Base-by-base conservation (phyloP, 768 basidiomycete genomes). In the Podaxis sp. region DNA sequence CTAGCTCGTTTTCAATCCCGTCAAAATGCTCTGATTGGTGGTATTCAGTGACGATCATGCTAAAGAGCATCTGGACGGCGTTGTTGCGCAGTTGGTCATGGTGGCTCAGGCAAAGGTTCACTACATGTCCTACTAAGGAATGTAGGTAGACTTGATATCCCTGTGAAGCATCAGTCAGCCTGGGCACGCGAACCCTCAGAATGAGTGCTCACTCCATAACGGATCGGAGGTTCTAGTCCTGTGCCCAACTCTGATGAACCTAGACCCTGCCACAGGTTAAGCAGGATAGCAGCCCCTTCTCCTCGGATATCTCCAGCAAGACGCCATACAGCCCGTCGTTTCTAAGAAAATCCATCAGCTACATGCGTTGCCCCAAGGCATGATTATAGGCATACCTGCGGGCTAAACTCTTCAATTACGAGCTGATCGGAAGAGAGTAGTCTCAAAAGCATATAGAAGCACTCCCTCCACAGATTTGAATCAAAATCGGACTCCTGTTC, bases 251-350 rank as follows among this genome's bases (percentile, higher is more conserved):
- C 87, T 5, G 87, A 84, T 84, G 88, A 90, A 3, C 89, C 92
- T 22, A 99, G 81, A 1, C 91, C 86, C 68, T 91, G 86, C 96
- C 96, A 99, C 4, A 96, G 77, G 36, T 82, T 86, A 15, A 90
- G 74, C 50, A 98, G 74, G 60, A 96, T 87, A 5, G 84, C 78
- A 1, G 95, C 90, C 15, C 95, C 96, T 73, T 96, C 92, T 10
- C 95, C 95, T 24, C 96, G 86, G 69, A 98, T 87, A 75, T 99
- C 96, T 28, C 95, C 95, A 4, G 92, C 94, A n/a, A 98, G 84
- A 40, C 93, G 86, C 96, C 96, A 98, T 10, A 96, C 92, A 2
- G 96, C 92, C 48, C 96, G 87, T 46, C 95, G 91, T 87, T 94
- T 94, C 93, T 97, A 62, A 57, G 56, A 44, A 17, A 22, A 40